Percentiles rank a stretch among this genome's conserved stretches.
Conservation (phyloP, 257 asterid genomes). For the Capsicum chinense region DNA sequence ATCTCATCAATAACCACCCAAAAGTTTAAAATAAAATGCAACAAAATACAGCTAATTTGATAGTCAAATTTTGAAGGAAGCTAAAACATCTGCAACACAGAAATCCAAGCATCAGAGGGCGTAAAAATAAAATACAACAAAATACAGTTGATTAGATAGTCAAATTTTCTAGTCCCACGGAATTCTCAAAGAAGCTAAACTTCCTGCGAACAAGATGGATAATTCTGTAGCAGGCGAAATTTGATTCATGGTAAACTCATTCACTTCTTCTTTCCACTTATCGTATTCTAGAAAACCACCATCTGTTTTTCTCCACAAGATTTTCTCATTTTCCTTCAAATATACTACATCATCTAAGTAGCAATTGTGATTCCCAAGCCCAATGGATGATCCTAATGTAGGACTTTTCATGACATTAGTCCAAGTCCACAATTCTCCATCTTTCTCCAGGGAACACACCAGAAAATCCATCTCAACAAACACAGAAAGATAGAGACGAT, state of each 20-base stretch:
- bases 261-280: neutral
- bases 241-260: neutral
- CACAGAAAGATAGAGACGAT: neutral
- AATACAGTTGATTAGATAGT: neutral
- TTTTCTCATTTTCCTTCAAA: neutral
- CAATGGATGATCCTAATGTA: neutral
- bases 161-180: neutral
- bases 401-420: neutral
- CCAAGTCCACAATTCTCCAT: neutral
- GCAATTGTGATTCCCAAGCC: neutral
- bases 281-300: conserved; percentile 10
- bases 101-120: no score
- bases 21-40: neutral
- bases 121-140: neutral
- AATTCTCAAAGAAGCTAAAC: neutral
- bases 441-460: neutral
- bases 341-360: neutral
- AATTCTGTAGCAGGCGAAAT: neutral
- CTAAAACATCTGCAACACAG: no score
- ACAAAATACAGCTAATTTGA: neutral
- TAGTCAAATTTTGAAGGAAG: neutral
- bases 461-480: neutral
- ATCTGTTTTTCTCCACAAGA: neutral
- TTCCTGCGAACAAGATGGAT: neutral
- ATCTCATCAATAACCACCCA: neutral